These are phyloP conservation scores for Schizophyllum amplum DNA, from an alignment of 1,284 basidiomycete genomes.

Conservation along the genomic window DNA sequence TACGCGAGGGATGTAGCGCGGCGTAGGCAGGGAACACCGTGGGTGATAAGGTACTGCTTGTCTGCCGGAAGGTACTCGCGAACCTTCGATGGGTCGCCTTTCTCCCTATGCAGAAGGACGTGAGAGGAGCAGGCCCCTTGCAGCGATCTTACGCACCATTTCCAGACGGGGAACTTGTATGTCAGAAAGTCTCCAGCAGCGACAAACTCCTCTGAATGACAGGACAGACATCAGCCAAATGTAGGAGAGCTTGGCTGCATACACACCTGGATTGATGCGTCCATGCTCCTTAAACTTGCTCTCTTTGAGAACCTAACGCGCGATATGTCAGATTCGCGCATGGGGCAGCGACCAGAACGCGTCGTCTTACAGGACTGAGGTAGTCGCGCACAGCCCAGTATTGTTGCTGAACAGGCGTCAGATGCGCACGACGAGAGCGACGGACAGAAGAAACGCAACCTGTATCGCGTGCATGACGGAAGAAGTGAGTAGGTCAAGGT, in stretches of 20 bases:
- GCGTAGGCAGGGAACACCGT: constrained; percentile 88
- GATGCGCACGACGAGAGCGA: constrained; percentile 4
- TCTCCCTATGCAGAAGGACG: constrained; percentile 55
- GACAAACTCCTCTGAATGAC: constrained; percentile 83
- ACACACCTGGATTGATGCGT: constrained; percentile 86
- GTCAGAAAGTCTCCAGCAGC: constrained; percentile 90
- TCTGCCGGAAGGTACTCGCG: constrained; percentile 90
- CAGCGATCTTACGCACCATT: constrained; percentile 47
- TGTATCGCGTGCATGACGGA: constrained; percentile 66
- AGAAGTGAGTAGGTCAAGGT: background rate
- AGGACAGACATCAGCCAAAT: constrained; percentile 7
- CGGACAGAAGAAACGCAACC: constrained; percentile 27
- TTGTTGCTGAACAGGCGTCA: constrained; percentile 50
- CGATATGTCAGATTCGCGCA: constrained; percentile 21
- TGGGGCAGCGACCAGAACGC: constrained; percentile 16
- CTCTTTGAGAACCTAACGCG: constrained; percentile 81
- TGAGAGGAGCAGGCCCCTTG: background rate
- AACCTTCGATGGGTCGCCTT: constrained; percentile 75
- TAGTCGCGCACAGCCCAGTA: constrained; percentile 96
- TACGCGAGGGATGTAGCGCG: constrained; percentile 89
- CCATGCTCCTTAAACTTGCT: constrained; percentile 99
- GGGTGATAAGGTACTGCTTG: constrained; percentile 95
- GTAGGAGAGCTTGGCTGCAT: constrained; percentile 9
- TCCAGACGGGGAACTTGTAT: constrained; percentile 96
- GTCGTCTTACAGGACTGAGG: constrained; percentile 77